Evolutionary conservation across 1,284 basidiomycete genomes (phyloP).

Genomic region (Austroboletus novae-zelandiae): DNA sequence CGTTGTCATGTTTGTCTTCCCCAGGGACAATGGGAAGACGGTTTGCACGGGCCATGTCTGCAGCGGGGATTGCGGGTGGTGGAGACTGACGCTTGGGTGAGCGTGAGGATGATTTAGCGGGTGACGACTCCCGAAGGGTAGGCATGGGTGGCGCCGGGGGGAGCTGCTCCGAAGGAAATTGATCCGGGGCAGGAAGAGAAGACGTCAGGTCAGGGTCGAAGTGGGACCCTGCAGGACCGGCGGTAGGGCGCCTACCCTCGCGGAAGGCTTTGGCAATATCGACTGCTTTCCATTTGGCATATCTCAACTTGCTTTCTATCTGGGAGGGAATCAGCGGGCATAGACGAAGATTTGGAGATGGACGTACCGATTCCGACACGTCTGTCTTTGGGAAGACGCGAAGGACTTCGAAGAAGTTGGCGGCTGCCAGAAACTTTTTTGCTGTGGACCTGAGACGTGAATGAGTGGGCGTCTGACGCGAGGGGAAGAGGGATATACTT

Average conservation of each 20-base stretch:
- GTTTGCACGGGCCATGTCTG: slow-evolving; percentile 35
- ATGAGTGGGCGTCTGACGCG: slow-evolving; percentile 4
- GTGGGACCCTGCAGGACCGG: slow-evolving; percentile 56
- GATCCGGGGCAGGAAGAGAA: slow-evolving; percentile 20
- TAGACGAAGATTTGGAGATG: neutral
- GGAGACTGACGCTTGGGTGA: slow-evolving; percentile 29
- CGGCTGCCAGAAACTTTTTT: slow-evolving; percentile 84
- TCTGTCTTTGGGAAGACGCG: slow-evolving; percentile 67
- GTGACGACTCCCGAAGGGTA: slow-evolving; percentile 21
- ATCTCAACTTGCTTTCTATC: slow-evolving; percentile 78
- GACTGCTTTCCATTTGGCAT: slow-evolving; percentile 91
- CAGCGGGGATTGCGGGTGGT: slow-evolving; percentile 27
- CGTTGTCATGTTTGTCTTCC: slow-evolving; percentile 28
- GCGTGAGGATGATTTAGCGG: slow-evolving; percentile 13
- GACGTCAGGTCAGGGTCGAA: slow-evolving; percentile 31
- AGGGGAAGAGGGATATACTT: slow-evolving; percentile 45
- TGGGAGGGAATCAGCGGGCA: slow-evolving; percentile 28
- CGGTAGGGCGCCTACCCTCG: slow-evolving; percentile 74
- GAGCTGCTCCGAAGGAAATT: slow-evolving; percentile 10
- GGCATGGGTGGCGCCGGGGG: slow-evolving; percentile 21
- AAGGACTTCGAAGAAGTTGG: slow-evolving; percentile 84
- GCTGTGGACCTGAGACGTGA: slow-evolving; percentile 65
- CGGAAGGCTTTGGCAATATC: slow-evolving; percentile 87
- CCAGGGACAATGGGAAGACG: slow-evolving; percentile 15
- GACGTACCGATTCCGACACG: slow-evolving; percentile 45